Evolutionary conservation across 768 basidiomycete genomes (phyloP).

Genomic region (Mycena pura): DNA sequence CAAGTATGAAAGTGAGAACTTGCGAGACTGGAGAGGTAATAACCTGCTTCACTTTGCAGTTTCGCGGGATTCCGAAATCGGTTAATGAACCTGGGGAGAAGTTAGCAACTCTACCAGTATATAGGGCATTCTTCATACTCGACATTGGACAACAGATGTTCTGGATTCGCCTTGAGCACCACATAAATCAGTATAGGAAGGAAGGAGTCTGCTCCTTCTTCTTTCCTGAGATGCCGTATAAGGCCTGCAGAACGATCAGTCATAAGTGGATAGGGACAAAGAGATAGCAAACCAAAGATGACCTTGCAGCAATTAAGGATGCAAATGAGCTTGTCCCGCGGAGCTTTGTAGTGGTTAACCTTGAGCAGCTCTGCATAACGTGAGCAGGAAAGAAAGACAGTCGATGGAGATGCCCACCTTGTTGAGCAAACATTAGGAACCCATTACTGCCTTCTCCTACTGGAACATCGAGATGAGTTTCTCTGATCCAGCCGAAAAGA

Average conservation of each 20-base stretch:
- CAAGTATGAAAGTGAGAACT: constrained; percentile 30
- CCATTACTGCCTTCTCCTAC: constrained; percentile 76
- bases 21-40: constrained; percentile 95
- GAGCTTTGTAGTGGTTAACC: constrained; percentile 99
- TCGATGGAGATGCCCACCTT: constrained; percentile 57
- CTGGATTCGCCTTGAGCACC: constrained; percentile 93
- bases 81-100: constrained; percentile 79
- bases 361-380: constrained; percentile 78
- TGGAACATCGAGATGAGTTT: constrained; percentile 90
- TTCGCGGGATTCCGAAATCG: constrained; percentile 91
- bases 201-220: constrained; percentile 93
- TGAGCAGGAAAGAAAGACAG: not conserved
- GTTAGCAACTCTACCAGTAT: not conserved
- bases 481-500: constrained; percentile 90
- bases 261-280: constrained; percentile 3
- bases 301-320: constrained; percentile 98
- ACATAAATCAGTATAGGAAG: constrained; percentile 94
- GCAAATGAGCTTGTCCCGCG: constrained; percentile 97
- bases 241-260: constrained; percentile 60
- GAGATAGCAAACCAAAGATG: constrained; percentile 81
- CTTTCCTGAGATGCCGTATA: constrained; percentile 83
- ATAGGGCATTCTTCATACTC: constrained; percentile 62
- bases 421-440: constrained; percentile 88
- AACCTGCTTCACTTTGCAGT: constrained; percentile 93
- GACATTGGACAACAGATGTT: constrained; percentile 91